These are phyloP conservation scores for Tilletia horrida DNA, from an alignment of 1,284 basidiomycete species.

Conservation along the genomic window DNA sequence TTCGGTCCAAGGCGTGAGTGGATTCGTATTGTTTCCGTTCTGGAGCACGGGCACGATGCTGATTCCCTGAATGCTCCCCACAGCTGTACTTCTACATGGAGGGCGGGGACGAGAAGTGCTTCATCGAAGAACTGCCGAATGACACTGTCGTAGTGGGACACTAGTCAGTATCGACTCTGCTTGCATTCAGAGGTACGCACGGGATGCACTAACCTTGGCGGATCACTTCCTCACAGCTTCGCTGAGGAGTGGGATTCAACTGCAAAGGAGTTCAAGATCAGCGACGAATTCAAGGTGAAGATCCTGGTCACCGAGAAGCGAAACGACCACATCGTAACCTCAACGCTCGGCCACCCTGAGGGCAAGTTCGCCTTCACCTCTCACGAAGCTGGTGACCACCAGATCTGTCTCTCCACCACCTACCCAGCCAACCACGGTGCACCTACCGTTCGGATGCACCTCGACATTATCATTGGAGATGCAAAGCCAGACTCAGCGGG, in stretches of 20 bases:
- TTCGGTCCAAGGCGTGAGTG: conserved; percentile 11
- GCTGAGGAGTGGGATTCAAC: conserved; percentile 85
- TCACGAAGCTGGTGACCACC: conserved; percentile 92
- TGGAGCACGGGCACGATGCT: not conserved
- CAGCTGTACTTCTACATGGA: conserved; percentile 58
- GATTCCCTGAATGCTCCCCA: not conserved
- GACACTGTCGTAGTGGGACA: conserved; percentile 90
- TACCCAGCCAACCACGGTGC: conserved; percentile 64
- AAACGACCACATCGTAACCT: conserved; percentile 60
- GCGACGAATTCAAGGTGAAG: conserved; percentile 78
- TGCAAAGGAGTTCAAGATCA: conserved; percentile 67
- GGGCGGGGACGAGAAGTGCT: conserved; percentile 63
- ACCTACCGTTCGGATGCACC: conserved; percentile 87
- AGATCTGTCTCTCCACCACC: conserved; percentile 80
- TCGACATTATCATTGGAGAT: conserved; percentile 86
- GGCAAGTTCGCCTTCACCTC: conserved; percentile 96
- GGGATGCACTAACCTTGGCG: not conserved
- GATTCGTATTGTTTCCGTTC: too few species aligned
- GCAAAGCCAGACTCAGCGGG: conserved; percentile 67
- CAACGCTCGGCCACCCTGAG: conserved; percentile 80
- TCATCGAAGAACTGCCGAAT: conserved; percentile 93
- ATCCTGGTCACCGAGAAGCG: conserved; percentile 72
- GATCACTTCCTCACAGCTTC: conserved; percentile 62
- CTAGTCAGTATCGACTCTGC: conserved; percentile 35
- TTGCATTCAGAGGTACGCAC: not conserved